Conservation (phyloP, 208 protist species). For the Trypanosoma mega region DNA sequence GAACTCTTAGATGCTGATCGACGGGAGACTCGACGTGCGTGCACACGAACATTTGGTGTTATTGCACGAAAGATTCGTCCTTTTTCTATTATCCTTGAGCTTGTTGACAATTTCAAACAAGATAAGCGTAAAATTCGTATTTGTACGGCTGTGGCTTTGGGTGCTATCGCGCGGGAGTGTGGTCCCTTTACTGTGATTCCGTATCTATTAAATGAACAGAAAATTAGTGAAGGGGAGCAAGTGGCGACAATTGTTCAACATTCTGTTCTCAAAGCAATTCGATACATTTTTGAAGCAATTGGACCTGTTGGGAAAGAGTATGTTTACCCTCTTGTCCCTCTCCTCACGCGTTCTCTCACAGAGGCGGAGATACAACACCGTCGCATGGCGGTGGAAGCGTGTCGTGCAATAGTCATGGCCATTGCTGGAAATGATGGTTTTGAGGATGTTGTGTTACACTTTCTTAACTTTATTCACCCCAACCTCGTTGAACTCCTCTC, state of each 20-base stretch:
- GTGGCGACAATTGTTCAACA: conserved; percentile 95
- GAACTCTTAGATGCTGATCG: conserved; percentile 99
- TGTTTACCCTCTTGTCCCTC: conserved; percentile 96
- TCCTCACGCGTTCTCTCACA: conserved; percentile 98
- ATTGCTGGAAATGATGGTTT: conserved; percentile 75
- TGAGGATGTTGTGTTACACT: conserved; percentile 95
- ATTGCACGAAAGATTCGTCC: conserved; percentile 99
- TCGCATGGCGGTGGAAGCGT: conserved; percentile 97
- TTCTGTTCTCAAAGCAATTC: conserved; percentile 98
- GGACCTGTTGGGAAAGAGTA: conserved; percentile 98
- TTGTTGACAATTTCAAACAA: conserved; percentile 99
- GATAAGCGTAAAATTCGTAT: conserved; percentile 99
- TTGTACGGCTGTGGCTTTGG: conserved; percentile 99
- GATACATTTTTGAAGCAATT: conserved; percentile 99
- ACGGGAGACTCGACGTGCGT: conserved; percentile 95
- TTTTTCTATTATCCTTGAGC: conserved; percentile 98
- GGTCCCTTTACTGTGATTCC: conserved; percentile 98
- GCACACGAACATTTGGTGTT: conserved; percentile 98
- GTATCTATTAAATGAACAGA: conserved; percentile 99
- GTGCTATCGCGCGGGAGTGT: conserved; percentile 99
- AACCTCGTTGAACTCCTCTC: conserved; percentile 99
- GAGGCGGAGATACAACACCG: conserved; percentile 98
- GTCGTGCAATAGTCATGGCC: conserved; percentile 95
- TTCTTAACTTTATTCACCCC: conserved; percentile 99
- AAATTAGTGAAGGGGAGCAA: conserved; percentile 97